A percentile compares a stretch with the other conserved stretches of the same genome.
Conservation (phyloP, 2,329 filamentous ascomycete species). For the Ceratocystis cacaofunesta region DNA sequence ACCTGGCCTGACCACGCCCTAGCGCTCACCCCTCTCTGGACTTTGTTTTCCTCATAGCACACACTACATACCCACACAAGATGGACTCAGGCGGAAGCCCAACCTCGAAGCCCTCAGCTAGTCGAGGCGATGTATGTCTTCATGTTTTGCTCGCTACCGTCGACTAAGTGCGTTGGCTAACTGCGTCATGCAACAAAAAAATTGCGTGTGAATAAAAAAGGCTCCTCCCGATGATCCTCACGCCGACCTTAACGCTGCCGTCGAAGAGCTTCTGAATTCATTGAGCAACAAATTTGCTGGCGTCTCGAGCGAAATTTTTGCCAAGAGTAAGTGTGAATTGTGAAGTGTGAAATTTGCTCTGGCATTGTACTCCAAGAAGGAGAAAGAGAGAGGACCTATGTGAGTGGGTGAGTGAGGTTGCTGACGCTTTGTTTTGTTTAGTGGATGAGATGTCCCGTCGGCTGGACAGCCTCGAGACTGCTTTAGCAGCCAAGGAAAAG, state of each 20-base stretch:
- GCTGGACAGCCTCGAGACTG: constrained; percentile 67
- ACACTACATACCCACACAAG: background rate
- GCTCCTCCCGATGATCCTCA: constrained; percentile 23
- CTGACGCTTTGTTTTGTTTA: constrained; percentile 25
- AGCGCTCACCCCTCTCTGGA: background rate
- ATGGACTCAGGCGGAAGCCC: constrained; percentile 14
- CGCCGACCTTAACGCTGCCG: constrained; percentile 57
- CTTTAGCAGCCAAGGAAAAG: constrained; percentile 44
- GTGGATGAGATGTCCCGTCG: constrained; percentile 91
- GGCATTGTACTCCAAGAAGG: background rate
- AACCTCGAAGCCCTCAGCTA: constrained; percentile 8
- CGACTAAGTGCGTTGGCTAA: background rate
- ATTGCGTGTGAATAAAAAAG: constrained; percentile 20
- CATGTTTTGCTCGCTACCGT: background rate
- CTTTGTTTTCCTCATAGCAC: background rate
- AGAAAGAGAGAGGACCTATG: background rate
- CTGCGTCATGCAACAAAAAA: background rate
- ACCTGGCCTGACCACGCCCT: background rate
- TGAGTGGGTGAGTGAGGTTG: constrained; percentile 49
- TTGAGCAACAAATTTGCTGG: constrained; percentile 73
- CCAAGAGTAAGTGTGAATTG: constrained; percentile 55
- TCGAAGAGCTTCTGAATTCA: constrained; percentile 76
- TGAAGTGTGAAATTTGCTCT: background rate
- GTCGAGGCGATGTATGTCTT: constrained; percentile 5
- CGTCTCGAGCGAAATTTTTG: constrained; percentile 73